Evolutionary conservation across 2,329 filamentous ascomycete genomes (phyloP).

Genomic region (Diaporthe nobilis): DNA sequence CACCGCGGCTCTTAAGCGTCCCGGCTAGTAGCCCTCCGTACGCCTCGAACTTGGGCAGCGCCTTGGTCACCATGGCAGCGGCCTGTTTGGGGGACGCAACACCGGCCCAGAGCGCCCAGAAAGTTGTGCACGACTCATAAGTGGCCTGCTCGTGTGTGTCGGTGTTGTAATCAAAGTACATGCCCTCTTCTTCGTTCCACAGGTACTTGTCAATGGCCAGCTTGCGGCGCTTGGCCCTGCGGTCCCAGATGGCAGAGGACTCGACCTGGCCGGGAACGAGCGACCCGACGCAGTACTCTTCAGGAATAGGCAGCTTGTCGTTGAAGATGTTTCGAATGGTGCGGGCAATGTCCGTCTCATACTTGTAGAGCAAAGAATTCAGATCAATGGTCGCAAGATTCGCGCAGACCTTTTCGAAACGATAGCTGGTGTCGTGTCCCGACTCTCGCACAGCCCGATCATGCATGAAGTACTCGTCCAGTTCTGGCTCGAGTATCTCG

Average conservation of each 20-base stretch:
- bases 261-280: constrained; percentile 79
- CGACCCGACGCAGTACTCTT: constrained; percentile 81
- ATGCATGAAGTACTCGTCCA: constrained; percentile 96
- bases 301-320: constrained; percentile 85
- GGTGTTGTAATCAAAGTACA: constrained; percentile 99
- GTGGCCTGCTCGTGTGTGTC: constrained; percentile 82
- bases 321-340: constrained; percentile 88
- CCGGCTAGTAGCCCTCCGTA: constrained; percentile 91
- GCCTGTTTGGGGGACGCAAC: constrained; percentile 89
- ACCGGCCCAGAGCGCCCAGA: constrained; percentile 98
- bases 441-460: constrained; percentile 96
- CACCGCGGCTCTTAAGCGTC: constrained; percentile 88
- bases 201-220: constrained; percentile 90
- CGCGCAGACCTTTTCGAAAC: constrained; percentile 88
- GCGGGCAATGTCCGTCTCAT: constrained; percentile 92
- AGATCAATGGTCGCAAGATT: constrained; percentile 94
- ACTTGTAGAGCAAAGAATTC: constrained; percentile 96
- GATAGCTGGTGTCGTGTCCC: constrained; percentile 96
- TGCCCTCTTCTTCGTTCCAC: constrained; percentile 92
- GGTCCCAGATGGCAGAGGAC: constrained; percentile 90
- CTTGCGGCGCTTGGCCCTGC: constrained; percentile 87
- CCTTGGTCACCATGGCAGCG: constrained; percentile 83
- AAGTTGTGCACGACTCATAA: constrained; percentile 93
- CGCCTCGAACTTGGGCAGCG: constrained; percentile 88
- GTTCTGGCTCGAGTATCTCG: constrained; percentile 82